Conservation (phyloP, 306 rosid genomes). For the Pterocarpus macrocarpus region DNA sequence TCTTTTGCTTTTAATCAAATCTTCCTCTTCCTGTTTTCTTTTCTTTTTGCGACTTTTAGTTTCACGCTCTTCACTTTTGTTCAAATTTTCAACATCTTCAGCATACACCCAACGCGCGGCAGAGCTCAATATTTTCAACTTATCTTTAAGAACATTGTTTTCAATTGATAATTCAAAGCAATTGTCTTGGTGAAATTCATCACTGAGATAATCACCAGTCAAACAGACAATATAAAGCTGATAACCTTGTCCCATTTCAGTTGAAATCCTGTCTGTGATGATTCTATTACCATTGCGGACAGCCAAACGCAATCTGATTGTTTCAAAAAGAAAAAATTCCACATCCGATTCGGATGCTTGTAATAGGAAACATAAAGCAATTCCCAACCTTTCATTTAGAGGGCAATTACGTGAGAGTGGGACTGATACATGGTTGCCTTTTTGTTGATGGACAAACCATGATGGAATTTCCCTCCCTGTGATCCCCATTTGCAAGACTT, state of each 20-base stretch:
- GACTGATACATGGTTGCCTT: not conserved
- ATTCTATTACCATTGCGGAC: not conserved
- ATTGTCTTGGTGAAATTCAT: not conserved
- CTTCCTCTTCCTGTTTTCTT: not conserved
- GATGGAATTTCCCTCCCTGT: conserved; percentile 15
- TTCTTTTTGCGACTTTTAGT: not conserved
- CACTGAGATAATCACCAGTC: not conserved
- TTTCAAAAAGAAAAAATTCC: too few species aligned
- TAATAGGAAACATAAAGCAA: conserved; percentile 51
- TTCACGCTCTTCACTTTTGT: not conserved
- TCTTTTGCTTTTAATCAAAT: not conserved
- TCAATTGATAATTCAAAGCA: not conserved
- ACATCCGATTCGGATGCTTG: too few species aligned
- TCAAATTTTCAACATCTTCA: not conserved
- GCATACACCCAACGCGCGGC: not conserved
- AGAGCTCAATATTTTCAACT: not conserved
- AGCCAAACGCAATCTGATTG: not conserved
- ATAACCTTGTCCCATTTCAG: not conserved
- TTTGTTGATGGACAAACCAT: conserved; percentile 6
- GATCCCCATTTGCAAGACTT: conserved; percentile 13
- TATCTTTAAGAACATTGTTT: not conserved
- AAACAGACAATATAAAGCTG: not conserved
- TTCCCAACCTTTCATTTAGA: conserved; percentile 40
- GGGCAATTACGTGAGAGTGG: conserved; percentile 39
- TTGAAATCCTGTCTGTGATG: not conserved